Conservation (phyloP, 257 asterid species). For the Forsythia suspensa region DNA sequence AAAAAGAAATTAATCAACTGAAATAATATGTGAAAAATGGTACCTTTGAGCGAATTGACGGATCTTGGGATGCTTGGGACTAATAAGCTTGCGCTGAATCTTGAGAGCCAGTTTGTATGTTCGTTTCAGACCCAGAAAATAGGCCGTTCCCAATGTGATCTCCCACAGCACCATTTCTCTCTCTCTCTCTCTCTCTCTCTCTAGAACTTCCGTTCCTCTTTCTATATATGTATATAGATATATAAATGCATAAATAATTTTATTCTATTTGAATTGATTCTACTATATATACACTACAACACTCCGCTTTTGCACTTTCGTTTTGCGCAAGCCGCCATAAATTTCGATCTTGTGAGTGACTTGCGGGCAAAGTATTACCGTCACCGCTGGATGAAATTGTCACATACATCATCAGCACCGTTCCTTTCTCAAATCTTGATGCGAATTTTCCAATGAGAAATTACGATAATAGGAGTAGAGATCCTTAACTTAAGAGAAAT, state of each 20-base stretch:
- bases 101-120: slow-evolving; percentile 71
- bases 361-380: not conserved
- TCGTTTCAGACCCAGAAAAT: slow-evolving; percentile 78
- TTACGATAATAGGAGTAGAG: too few species aligned
- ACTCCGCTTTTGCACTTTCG: slow-evolving; percentile 22
- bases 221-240: slow-evolving; percentile 15
- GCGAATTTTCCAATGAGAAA: too few species aligned
- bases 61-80: slow-evolving; percentile 54
- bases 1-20: too few species aligned
- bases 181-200: not conserved
- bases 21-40: not conserved
- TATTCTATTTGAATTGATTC: not conserved
- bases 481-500: too few species aligned
- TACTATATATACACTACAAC: not conserved
- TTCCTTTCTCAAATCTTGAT: not conserved
- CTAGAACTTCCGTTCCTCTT: slow-evolving; percentile 2
- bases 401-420: slow-evolving; percentile 17
- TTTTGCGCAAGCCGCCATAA: slow-evolving; percentile 27
- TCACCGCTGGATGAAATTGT: slow-evolving; percentile 8
- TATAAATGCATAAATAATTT: not conserved
- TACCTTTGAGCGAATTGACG: slow-evolving; percentile 70
- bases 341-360: not conserved
- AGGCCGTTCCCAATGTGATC: slow-evolving; percentile 83
- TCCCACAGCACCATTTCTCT: slow-evolving; percentile 86
- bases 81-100: slow-evolving; percentile 74